Percentiles rank a stretch among this genome's conserved stretches.
Evolutionary conservation across 768 basidiomycete genomes (phyloP).

Genomic region (Candolleomyces efflorescens): DNA sequence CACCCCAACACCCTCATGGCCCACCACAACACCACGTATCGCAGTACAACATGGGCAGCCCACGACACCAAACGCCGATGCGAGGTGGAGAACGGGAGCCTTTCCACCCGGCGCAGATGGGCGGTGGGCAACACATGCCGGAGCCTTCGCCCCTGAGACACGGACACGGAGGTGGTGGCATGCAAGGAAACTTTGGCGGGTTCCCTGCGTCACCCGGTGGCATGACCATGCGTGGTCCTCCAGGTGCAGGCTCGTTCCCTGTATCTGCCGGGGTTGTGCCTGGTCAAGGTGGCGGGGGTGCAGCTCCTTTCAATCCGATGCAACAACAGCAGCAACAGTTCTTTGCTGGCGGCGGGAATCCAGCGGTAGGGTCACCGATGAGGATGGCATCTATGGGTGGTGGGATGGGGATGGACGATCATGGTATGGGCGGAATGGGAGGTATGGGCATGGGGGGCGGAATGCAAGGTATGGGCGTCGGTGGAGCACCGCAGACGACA

Average conservation of each 20-base stretch:
- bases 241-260: neutral
- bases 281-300: slow-evolving; percentile 14
- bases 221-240: slow-evolving; percentile 15
- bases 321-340: slow-evolving; percentile 5
- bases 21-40: slow-evolving; percentile 13
- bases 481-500: slow-evolving; percentile 20
- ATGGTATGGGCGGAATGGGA: slow-evolving; percentile 21
- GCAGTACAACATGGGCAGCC: slow-evolving; percentile 16
- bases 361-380: slow-evolving; percentile 28
- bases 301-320: slow-evolving; percentile 25
- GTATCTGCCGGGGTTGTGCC: neutral
- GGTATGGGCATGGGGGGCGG: slow-evolving; percentile 28
- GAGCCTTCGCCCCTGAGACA: slow-evolving; percentile 6
- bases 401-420: slow-evolving; percentile 16
- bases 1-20: slow-evolving; percentile 21
- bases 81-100: slow-evolving; percentile 23
- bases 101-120: slow-evolving; percentile 22
- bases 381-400: slow-evolving; percentile 26
- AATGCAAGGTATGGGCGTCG: slow-evolving; percentile 23
- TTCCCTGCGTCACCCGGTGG: slow-evolving; percentile 20
- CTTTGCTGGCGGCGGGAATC: slow-evolving; percentile 9
- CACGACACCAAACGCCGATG: slow-evolving; percentile 29
- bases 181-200: slow-evolving; percentile 24
- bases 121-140: slow-evolving; percentile 11
- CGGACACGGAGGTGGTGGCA: slow-evolving; percentile 11